Evolutionary conservation across 2,329 filamentous ascomycete genomes (phyloP), one percentile per base, ranked within the genome.

Genomic region (Fusarium subtropicale): DNA sequence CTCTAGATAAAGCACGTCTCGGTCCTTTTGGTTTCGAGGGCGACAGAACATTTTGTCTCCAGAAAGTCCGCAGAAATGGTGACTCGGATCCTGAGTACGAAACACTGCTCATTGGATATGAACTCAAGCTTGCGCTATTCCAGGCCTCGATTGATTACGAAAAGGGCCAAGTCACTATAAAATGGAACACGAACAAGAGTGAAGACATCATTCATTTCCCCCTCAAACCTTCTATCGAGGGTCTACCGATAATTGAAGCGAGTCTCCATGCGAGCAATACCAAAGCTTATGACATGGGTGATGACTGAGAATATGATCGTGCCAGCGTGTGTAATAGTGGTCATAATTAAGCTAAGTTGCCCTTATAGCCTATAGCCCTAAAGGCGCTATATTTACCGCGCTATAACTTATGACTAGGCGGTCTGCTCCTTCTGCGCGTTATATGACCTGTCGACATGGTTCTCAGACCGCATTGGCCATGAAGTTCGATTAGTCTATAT

Each of bases 31-130:
- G 72, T 0, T 51, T 74, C 2, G 53, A 70, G 6, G 72, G 72
- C 2, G 72, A 74, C 4, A 67, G 72, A 13, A 74, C 72, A 0
- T 74, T 74, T 20, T 69, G 65, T 15, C 30, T 74, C 5, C 72
- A 74, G 51, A 74, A 61, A 11, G 57, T 74, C 8, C 34, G 20
- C 15, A 61, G 61, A 18, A 48, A 68, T 5, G 45, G 38, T 3
- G 11, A 45, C 1, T 47, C 56, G 0, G 42, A 52, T 0, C 2
- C 52, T 13, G 59, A 18, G 3, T 56, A 73, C 28, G 70, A 70
- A 7, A 74, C 71, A 0, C 73, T 74, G 68, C n/a, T 74, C 2
- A 64, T 73, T 5, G 72, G 71, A 3, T 71, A 68, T 33, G 34
- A 74, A 22, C 13, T 74, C 6, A 71, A 70, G 2, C 26, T 74